These are phyloP conservation scores for Mrakia hoshinonis DNA, from an alignment of 768 basidiomycete species.

Conservation along the genomic window DNA sequence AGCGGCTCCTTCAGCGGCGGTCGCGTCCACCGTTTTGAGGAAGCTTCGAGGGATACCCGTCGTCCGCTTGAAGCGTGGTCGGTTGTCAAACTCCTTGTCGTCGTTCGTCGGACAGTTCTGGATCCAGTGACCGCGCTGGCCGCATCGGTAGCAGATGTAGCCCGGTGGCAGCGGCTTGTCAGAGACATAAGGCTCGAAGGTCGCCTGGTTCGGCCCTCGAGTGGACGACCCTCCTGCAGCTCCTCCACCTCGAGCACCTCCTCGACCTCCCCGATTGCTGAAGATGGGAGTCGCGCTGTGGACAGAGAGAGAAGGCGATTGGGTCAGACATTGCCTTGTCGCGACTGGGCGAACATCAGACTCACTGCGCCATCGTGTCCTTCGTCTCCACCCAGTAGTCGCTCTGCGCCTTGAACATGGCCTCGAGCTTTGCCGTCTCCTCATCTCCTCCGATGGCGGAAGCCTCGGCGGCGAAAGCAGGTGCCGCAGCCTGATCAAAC, in stretches of 20 bases:
- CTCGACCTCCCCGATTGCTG: conserved; percentile 29
- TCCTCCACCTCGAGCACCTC: conserved; percentile 52
- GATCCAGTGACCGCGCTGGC: conserved; percentile 99
- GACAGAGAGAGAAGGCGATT: background rate
- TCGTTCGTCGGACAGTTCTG: conserved; percentile 97
- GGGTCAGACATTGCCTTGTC: background rate
- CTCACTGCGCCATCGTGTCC: conserved; percentile 99
- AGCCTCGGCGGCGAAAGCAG: conserved; percentile 14
- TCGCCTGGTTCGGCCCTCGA: conserved; percentile 32
- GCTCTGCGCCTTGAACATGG: conserved; percentile 90
- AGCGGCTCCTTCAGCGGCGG: conserved; percentile 42
- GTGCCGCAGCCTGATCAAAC: background rate
- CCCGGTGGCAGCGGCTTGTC: conserved; percentile 74
- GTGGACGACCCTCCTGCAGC: background rate
- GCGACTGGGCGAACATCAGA: conserved; percentile 41
- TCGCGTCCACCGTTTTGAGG: conserved; percentile 84
- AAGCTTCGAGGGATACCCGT: conserved; percentile 98
- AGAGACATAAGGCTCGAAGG: conserved; percentile 48
- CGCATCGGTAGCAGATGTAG: conserved; percentile 97
- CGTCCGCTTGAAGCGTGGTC: conserved; percentile 91
- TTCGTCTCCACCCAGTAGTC: conserved; percentile 98
- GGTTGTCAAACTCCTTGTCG: conserved; percentile 86
- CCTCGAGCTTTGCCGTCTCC: conserved; percentile 92
- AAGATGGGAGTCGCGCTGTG: conserved; percentile 51
- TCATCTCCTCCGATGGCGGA: conserved; percentile 51